Evolutionary conservation across 208 protist genomes (phyloP).

Genomic region (Wallacemonas sp.): DNA sequence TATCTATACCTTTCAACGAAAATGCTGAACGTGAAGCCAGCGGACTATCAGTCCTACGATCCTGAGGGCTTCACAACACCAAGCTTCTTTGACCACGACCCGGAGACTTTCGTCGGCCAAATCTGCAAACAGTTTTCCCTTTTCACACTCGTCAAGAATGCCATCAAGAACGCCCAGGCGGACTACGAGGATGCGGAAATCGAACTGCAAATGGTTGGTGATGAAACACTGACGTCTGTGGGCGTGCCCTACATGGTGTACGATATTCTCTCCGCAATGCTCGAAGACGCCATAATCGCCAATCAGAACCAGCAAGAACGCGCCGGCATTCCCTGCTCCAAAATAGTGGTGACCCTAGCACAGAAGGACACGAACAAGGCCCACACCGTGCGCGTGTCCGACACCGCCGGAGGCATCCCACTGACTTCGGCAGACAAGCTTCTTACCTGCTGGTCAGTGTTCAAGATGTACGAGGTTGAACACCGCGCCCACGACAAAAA

Average conservation of each 20-base stretch:
- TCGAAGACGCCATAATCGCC: slow-evolving; percentile 57
- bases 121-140: slow-evolving; percentile 68
- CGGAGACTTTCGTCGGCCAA: slow-evolving; percentile 51
- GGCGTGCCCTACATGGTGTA: slow-evolving; percentile 69
- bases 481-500: slow-evolving; percentile 7
- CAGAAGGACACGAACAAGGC: slow-evolving; percentile 41
- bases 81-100: slow-evolving; percentile 51
- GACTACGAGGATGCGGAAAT: slow-evolving; percentile 55
- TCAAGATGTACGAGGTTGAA: slow-evolving; percentile 26
- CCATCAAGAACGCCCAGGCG: slow-evolving; percentile 24
- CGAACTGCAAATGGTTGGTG: slow-evolving; percentile 44
- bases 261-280: slow-evolving; percentile 67
- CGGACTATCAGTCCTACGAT: slow-evolving; percentile 24
- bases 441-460: slow-evolving; percentile 57
- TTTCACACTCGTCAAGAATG: slow-evolving; percentile 36
- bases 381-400: slow-evolving; percentile 58
- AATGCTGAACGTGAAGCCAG: slow-evolving; percentile 39
- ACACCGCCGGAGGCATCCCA: slow-evolving; percentile 66
- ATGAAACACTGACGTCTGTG: slow-evolving; percentile 38
- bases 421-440: slow-evolving; percentile 27
- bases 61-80: slow-evolving; percentile 36
- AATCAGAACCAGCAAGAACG: slow-evolving; percentile 57
- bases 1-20: slow-evolving; percentile 73
- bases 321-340: slow-evolving; percentile 38
- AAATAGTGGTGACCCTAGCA: slow-evolving; percentile 56